Conservation (phyloP, 2,329 filamentous ascomycete genomes). For the Tolypocladium ophioglossoides region DNA sequence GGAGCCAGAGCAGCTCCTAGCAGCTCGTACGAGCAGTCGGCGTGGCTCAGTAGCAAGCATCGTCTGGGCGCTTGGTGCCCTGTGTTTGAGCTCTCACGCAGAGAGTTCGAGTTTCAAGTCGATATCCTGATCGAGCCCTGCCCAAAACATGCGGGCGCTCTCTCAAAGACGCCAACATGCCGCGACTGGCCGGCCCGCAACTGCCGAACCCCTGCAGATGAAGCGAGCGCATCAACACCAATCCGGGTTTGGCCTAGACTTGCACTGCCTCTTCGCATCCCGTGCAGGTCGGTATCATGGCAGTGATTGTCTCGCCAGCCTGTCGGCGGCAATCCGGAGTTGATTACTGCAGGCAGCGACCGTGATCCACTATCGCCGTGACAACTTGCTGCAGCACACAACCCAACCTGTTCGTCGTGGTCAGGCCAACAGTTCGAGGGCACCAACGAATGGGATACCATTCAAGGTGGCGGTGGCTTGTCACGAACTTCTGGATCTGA, state of each 20-base stretch:
- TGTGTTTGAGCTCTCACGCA: background rate
- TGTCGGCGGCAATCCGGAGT: background rate
- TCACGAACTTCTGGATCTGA: slow-evolving; percentile 4
- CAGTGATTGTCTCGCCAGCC: background rate
- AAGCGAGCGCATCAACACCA: background rate
- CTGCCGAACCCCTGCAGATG: background rate
- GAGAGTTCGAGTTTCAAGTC: background rate
- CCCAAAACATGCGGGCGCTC: no score
- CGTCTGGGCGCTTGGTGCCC: background rate
- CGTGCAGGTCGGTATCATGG: background rate
- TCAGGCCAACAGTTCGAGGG: background rate
- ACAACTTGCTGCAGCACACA: no score
- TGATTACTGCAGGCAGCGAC: background rate
- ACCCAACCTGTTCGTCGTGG: background rate
- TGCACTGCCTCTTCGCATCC: slow-evolving; percentile 2
- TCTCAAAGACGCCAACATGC: background rate
- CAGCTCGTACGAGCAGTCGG: no score
- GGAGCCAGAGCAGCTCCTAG: background rate
- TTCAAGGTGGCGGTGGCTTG: background rate
- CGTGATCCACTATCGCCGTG: background rate
- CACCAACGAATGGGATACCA: background rate
- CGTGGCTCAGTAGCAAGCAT: background rate
- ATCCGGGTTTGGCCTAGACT: slow-evolving; percentile 2
- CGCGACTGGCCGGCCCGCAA: background rate
- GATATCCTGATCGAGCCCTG: background rate